These are phyloP conservation scores for Dysphania ambrosioides DNA, from an alignment of 148 eudicot genomes.

Conservation along the genomic window DNA sequence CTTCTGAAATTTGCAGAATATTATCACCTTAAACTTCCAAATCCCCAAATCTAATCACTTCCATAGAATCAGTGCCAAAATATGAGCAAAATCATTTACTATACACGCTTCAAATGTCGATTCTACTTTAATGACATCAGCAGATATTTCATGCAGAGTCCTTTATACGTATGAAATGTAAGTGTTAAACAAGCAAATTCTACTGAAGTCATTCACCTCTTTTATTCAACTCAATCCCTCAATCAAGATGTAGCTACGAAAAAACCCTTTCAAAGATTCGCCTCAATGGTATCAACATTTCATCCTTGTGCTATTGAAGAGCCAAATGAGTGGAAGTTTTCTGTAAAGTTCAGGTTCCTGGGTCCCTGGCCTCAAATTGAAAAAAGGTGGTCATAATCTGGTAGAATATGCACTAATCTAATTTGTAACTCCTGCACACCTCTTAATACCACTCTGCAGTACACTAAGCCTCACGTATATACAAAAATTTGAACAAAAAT, in stretches of 20 bases:
- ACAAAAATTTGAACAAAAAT: background rate
- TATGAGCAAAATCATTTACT: background rate
- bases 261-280: slow-evolving; percentile 16
- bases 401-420: slow-evolving; percentile 4
- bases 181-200: slow-evolving; percentile 8
- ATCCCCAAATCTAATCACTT: background rate
- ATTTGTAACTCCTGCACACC: background rate
- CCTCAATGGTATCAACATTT: slow-evolving; percentile 19
- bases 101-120: background rate
- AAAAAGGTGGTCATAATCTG: slow-evolving; percentile 12
- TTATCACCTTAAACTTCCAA: slow-evolving; percentile 1
- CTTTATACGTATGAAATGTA: background rate
- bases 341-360: slow-evolving; percentile 32
- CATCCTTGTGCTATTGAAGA: slow-evolving; percentile 11
- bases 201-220: background rate
- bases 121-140: background rate
- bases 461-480: background rate
- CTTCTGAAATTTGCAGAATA: background rate
- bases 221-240: slow-evolving; percentile 12
- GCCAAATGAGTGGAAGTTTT: slow-evolving; percentile 20
- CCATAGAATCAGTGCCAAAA: background rate
- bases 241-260: slow-evolving; percentile 4
- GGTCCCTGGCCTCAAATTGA: slow-evolving; percentile 9
- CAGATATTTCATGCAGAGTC: background rate
- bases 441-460: background rate